Evolutionary conservation across 345 rosid genomes (phyloP).

Genomic region (Triadica sebifera): DNA sequence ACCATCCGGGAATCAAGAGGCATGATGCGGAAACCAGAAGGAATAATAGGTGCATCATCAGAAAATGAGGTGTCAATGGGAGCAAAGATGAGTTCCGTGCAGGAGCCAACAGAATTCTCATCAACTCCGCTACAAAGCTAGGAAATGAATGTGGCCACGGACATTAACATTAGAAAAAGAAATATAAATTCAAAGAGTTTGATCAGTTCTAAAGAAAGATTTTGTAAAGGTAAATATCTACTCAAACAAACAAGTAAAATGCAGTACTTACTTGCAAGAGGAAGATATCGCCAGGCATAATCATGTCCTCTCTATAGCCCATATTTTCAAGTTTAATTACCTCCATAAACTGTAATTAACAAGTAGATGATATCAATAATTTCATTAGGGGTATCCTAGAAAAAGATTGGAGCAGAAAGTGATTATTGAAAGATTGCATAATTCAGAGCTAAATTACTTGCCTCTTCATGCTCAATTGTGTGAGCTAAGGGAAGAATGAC

Average conservation of each 20-base stretch:
- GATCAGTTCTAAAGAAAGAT: not conserved
- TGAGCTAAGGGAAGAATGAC: conserved; percentile 97
- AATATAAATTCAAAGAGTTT: not conserved
- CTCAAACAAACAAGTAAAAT: not conserved
- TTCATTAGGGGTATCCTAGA: no score
- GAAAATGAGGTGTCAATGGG: conserved; percentile 98
- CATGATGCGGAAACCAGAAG: conserved; percentile 97
- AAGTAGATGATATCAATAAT: not conserved
- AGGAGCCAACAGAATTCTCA: conserved; percentile 87
- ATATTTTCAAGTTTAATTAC: conserved; percentile 88
- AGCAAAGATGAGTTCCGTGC: conserved; percentile 95
- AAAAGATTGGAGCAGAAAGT: no score
- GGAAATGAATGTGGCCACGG: not conserved
- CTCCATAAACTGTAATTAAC: conserved; percentile 67
- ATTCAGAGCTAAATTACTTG: conserved; percentile 21
- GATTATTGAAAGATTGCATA: not conserved
- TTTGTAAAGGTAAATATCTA: not conserved
- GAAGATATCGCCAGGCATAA: conserved; percentile 83
- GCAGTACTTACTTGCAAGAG: conserved; percentile 72
- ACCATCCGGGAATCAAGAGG: conserved; percentile 97
- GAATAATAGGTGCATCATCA: conserved; percentile 95
- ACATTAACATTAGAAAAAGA: not conserved
- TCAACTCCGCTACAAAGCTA: conserved; percentile 72
- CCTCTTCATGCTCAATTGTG: conserved; percentile 97
- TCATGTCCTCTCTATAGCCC: conserved; percentile 82